A percentile compares a stretch with the other conserved stretches of the same genome.
These are phyloP conservation scores for Agrostemma githago DNA, from an alignment of 148 eudicot genomes.

Conservation along the genomic window DNA sequence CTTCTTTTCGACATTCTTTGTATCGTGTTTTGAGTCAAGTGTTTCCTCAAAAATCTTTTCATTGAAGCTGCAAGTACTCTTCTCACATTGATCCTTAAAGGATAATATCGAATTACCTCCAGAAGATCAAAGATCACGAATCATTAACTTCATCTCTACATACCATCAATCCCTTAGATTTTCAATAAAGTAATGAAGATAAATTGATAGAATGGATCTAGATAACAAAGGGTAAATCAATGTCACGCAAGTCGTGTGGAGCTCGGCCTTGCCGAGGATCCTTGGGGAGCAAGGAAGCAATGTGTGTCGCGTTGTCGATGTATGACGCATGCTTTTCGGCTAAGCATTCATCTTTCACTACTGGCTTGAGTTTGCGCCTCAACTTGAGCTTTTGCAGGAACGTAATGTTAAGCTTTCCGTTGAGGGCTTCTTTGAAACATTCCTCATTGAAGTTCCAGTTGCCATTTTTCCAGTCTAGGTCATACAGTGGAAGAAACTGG, in stretches of 20 bases:
- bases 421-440: not conserved
- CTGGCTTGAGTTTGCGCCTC: not conserved
- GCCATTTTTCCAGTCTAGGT: constrained; percentile 38
- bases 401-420: not conserved
- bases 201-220: constrained; percentile 1
- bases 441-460: constrained; percentile 28
- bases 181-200: too few species aligned
- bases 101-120: too few species aligned
- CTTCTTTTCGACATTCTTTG: not conserved
- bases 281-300: constrained; percentile 25
- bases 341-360: not conserved
- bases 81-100: too few species aligned
- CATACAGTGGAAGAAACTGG: constrained; percentile 31
- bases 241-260: constrained; percentile 23
- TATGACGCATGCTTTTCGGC: constrained; percentile 18
- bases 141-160: too few species aligned
- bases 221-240: constrained; percentile 29
- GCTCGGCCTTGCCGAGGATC: constrained; percentile 10
- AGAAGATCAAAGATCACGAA: too few species aligned
- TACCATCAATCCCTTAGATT: too few species aligned
- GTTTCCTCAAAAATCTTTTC: constrained; percentile 21
- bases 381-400: constrained; percentile 16
- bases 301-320: constrained; percentile 20
- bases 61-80: constrained; percentile 46
- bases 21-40: not conserved